Base-by-base conservation (phyloP, 2,329 filamentous ascomycete species). In the Cytospora paraplurivora region DNA sequence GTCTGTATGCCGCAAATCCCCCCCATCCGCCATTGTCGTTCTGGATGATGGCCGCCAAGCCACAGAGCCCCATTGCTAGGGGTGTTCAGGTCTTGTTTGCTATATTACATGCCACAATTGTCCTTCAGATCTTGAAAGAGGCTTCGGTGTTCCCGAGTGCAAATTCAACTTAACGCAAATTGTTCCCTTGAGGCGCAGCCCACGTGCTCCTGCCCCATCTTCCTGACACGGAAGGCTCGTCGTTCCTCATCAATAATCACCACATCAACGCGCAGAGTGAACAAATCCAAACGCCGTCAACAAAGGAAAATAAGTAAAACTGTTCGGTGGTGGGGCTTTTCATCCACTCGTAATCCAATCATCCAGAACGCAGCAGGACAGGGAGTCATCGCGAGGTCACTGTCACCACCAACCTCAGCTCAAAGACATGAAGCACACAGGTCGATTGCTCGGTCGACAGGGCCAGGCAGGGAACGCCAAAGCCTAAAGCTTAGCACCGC, bases 401-500 rank as follows among this genome's bases (percentile, higher is more conserved):
- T n/a, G 41, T 44, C 41, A 19, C 19, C 41, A 19, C 19, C 38
- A 13, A 13, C 41, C n/a, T 44, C n/a, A 44, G 7, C 41, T 44
- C 17, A 4, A 6, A 44, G 41, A 17, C 41, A 44, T 8, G 6
- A 44, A 19, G 15, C 17, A n/a, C 17, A 19, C 41, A 53, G 7
- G 10, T 33, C n/a, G 17, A 32, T 34, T 33, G 2, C n/a, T 10
- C 33, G 7, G 7, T 19, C 5, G 10, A 12, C 11, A 1, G 13
- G 0, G 19, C 8, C 2, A 11, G 38, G n/a, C 15, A 37, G 52
- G 4, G 7, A 27, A 6, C 7, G 17, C 6, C 12, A 44, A 10
- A n/a, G 17, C 12, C 44, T 44, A 61, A 17, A 61, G 59, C 2
- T 41, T 52, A 17, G 59, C 59, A 13, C 59, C 59, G 33, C 59